Percentiles rank a stretch among this genome's conserved stretches.
Evolutionary conservation across 2,329 filamentous ascomycete genomes (phyloP).

Genomic region (Ceratocystis ficicola): DNA sequence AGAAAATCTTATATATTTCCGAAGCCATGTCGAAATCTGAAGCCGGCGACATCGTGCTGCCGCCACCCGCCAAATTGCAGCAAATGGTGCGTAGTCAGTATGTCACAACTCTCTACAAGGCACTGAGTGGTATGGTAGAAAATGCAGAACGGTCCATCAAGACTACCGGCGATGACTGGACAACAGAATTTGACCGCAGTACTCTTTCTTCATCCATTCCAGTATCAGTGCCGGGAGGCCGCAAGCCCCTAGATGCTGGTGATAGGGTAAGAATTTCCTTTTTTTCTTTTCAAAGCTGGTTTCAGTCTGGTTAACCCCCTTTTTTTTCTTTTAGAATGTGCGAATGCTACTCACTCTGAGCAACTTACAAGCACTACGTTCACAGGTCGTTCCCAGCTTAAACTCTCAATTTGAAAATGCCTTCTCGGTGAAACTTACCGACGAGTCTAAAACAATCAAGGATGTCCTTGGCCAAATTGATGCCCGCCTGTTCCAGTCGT

Average conservation of each 20-base stretch:
- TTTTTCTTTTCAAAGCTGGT: not conserved
- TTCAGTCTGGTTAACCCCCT: not conserved
- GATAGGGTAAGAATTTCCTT: conserved; percentile 39
- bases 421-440: conserved; percentile 87
- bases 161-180: conserved; percentile 52
- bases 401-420: conserved; percentile 85
- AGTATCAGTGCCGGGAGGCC: conserved; percentile 25
- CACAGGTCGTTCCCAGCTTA: conserved; percentile 73
- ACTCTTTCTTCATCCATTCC: conserved; percentile 24
- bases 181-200: conserved; percentile 33
- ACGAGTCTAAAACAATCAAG: conserved; percentile 82
- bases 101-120: conserved; percentile 86
- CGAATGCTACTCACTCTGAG: conserved; percentile 89
- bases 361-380: conserved; percentile 74
- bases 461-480: conserved; percentile 89
- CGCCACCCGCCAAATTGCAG: conserved; percentile 74
- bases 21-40: conserved; percentile 68
- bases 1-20: conserved; percentile 87
- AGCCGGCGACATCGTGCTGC: conserved; percentile 64
- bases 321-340: conserved; percentile 49
- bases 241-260: conserved; percentile 41
- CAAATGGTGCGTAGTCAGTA: conserved; percentile 89
- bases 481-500: conserved; percentile 78
- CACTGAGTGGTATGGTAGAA: conserved; percentile 89
- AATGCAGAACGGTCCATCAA: conserved; percentile 71